Conservation (phyloP, 345 rosid genomes). For the Populus simonii region DNA sequence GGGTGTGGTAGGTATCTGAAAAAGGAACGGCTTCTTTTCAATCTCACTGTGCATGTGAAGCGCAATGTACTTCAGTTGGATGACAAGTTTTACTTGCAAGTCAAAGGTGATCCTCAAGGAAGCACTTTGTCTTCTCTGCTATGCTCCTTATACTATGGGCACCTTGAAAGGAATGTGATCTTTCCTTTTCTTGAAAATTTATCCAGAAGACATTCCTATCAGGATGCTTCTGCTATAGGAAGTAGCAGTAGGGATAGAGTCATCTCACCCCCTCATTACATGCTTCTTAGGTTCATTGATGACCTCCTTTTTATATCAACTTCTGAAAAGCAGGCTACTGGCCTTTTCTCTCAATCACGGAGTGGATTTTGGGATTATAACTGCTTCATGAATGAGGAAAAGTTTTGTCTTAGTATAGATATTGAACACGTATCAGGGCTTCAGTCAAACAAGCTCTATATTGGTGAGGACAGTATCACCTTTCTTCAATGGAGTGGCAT, state of each 20-base stretch:
- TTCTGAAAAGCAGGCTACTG: constrained; percentile 59
- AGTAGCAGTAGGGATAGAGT: constrained; percentile 15
- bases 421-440: constrained; percentile 27
- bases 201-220: constrained; percentile 10
- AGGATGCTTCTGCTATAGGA: constrained; percentile 7
- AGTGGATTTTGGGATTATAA: constrained; percentile 69
- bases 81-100: constrained; percentile 55
- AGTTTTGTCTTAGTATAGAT: constrained; percentile 65
- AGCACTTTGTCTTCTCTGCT: constrained; percentile 65
- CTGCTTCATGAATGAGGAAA: constrained; percentile 72
- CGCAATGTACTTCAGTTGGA: constrained; percentile 52
- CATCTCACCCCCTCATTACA: constrained; percentile 30
- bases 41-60: constrained; percentile 57
- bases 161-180: constrained; percentile 63
- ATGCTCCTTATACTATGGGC: constrained; percentile 78
- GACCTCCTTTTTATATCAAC: constrained; percentile 78
- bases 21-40: constrained; percentile 35
- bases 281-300: constrained; percentile 69
- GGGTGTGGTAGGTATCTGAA: constrained; percentile 12
- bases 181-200: constrained; percentile 54
- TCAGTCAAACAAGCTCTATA: constrained; percentile 42
- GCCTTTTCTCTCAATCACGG: constrained; percentile 45
- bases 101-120: constrained; percentile 82
- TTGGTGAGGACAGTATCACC: constrained; percentile 49
- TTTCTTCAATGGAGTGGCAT: constrained; percentile 84